These are phyloP conservation scores for Malassezia pachydermatis DNA, from an alignment of 1,284 basidiomycete genomes.

Conservation along the genomic window DNA sequence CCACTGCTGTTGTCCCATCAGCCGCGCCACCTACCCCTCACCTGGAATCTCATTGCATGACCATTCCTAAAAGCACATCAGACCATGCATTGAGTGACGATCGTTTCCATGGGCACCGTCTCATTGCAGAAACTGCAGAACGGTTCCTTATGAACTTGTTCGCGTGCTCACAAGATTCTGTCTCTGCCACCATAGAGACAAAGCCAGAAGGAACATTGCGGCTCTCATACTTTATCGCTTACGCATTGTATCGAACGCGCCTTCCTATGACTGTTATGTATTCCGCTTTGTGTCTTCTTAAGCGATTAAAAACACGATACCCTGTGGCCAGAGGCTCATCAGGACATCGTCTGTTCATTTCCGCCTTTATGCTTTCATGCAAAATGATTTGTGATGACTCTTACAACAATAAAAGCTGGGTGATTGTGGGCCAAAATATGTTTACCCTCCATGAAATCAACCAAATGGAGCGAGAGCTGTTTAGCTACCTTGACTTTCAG, in stretches of 20 bases:
- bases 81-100: constrained; percentile 2
- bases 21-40: constrained; percentile 7
- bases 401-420: constrained; percentile 48
- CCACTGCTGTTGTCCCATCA: neutral
- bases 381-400: constrained; percentile 48
- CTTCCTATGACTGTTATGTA: constrained; percentile 42
- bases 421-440: constrained; percentile 46
- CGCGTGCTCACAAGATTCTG: constrained; percentile 11
- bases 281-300: constrained; percentile 41
- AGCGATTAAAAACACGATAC: constrained; percentile 44
- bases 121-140: constrained; percentile 10
- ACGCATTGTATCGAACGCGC: constrained; percentile 46
- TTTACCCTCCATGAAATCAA: constrained; percentile 46
- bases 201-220: no score
- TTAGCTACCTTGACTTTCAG: constrained; percentile 45
- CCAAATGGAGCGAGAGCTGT: constrained; percentile 48
- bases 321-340: constrained; percentile 46
- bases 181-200: constrained; percentile 5
- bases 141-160: constrained; percentile 14
- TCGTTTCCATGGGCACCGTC: constrained; percentile 12
- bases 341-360: constrained; percentile 48
- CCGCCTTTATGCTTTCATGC: constrained; percentile 47
- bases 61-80: constrained; percentile 3
- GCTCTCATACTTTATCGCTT: constrained; percentile 47
- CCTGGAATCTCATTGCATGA: constrained; percentile 7